Evolutionary conservation across 2,329 filamentous ascomycete species (phyloP), one percentile per base, ranked within the genome.

Genomic region (Monosporascus ibericus): DNA sequence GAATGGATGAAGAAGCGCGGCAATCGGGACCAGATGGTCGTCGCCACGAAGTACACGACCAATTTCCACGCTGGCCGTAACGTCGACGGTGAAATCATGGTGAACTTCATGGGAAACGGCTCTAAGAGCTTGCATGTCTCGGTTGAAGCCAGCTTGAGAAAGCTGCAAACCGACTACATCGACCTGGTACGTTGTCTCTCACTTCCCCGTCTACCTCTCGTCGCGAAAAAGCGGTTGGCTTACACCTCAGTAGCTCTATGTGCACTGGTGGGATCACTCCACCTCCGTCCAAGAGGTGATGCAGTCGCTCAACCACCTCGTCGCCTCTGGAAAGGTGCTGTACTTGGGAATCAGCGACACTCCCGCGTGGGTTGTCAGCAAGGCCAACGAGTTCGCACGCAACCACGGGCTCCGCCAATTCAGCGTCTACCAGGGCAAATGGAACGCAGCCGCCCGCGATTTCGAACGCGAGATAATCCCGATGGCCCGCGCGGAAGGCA

Each of bases 91-190:
- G 30, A 34, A 9, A 34, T 34, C 30, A 34, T 34, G 30, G 71
- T 72, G 54, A 83, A 82, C 62, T 76, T 65, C 51, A 68, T 65
- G 24, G 84, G 84, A 2, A 86, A 86, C 60, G 75, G 77, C 30
- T 71, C 77, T 48, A 87, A 85, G 66, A 80, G 74, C 50, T 63
- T 88, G 17, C 73, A 75, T 46, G 59, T 70, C 1, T 82, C 79
- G 2, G 68, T 84, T n/a, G 68, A 77, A 27, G 72, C 70, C 20
- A 81, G 77, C 50, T 64, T 85, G 52, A 70, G 70, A 60, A 85
- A 81, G 69, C 73, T 84, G 52, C 75, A 82, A 65, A 87, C 84
- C 0, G 75, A 79, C 49, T 89, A 68, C 50, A 68, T 78, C 55
- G 75, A 78, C 60, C 63, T 76, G 11, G 30, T 34, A 34, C 11